These are phyloP conservation scores for Fulvia fulva DNA, from an alignment of 2,329 filamentous ascomycete species.

Conservation along the genomic window DNA sequence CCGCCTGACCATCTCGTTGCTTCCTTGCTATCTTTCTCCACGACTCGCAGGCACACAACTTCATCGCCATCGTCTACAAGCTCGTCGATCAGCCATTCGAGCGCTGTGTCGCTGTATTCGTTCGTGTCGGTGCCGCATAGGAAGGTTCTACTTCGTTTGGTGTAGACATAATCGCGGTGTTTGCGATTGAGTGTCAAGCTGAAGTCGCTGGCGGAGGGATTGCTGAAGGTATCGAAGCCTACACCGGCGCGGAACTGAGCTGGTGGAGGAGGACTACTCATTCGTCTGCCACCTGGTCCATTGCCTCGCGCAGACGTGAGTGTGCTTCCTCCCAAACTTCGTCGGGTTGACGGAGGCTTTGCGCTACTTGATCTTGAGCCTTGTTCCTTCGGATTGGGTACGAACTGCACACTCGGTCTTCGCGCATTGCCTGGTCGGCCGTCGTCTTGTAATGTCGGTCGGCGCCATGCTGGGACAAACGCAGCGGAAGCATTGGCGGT, in stretches of 20 bases:
- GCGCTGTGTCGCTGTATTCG: constrained; percentile 83
- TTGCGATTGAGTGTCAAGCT: constrained; percentile 81
- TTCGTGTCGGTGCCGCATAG: constrained; percentile 89
- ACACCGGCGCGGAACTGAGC: constrained; percentile 62
- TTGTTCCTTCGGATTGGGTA: constrained; percentile 27
- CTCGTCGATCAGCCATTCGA: constrained; percentile 89
- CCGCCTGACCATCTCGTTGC: constrained; percentile 39
- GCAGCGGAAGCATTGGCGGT: constrained; percentile 7
- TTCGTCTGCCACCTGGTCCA: constrained; percentile 18
- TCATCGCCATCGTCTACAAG: constrained; percentile 91
- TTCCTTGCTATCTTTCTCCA: constrained; percentile 76
- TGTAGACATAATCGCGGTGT: constrained; percentile 79
- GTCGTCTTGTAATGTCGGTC: constrained; percentile 28
- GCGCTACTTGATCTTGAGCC: constrained; percentile 30
- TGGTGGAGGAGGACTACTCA: constrained; percentile 34
- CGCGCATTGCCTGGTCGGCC: constrained; percentile 19
- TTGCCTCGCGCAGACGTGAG: constrained; percentile 5
- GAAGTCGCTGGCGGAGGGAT: constrained; percentile 63
- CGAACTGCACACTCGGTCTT: constrained; percentile 36
- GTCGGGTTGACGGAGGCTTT: constrained; percentile 21
- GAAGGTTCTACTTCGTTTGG: constrained; percentile 78
- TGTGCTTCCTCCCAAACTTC: constrained; percentile 5
- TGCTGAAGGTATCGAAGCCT: constrained; percentile 70
- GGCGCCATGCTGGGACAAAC: constrained; percentile 32
- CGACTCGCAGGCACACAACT: constrained; percentile 81